Conservation (phyloP, 2,329 filamentous ascomycete species). For the Aspergillus latus region DNA sequence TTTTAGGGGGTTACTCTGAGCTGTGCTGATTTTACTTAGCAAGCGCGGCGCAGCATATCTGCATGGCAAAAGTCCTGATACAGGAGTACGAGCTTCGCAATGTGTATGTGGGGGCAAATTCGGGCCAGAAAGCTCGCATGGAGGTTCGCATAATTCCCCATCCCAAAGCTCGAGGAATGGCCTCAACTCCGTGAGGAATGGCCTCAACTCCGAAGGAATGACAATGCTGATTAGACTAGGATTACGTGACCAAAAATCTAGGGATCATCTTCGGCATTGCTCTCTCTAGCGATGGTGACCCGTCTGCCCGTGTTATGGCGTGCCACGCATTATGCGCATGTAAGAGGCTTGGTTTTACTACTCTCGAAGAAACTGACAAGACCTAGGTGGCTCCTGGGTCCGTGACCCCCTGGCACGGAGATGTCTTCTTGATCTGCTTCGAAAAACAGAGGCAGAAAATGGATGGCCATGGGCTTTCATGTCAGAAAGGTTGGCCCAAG, state of each 20-base stretch:
- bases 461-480: slow-evolving; percentile 26
- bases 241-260: slow-evolving; percentile 28
- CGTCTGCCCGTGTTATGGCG: slow-evolving; percentile 34
- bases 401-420: slow-evolving; percentile 29
- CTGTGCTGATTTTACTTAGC: slow-evolving; percentile 19
- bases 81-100: slow-evolving; percentile 25
- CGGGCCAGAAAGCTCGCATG: slow-evolving; percentile 20
- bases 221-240: slow-evolving; percentile 17
- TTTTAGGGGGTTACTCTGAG: background rate
- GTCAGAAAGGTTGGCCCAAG: slow-evolving; percentile 20
- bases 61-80: slow-evolving; percentile 34
- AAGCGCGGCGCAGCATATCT: slow-evolving; percentile 35
- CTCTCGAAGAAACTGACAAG: background rate
- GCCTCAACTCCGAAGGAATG: background rate
- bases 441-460: slow-evolving; percentile 24
- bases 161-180: no score
- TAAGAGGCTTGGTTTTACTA: slow-evolving; percentile 16
- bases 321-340: slow-evolving; percentile 36
- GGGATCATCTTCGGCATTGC: slow-evolving; percentile 35
- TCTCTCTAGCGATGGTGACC: slow-evolving; percentile 34
- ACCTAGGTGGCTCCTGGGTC: slow-evolving; percentile 32
- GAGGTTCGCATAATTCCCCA: slow-evolving; percentile 23
- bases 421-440: slow-evolving; percentile 25
- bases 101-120: slow-evolving; percentile 6
- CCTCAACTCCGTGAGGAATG: no score